These are phyloP conservation scores for Begonia masoniana DNA, from an alignment of 306 rosid species.

Conservation along the genomic window DNA sequence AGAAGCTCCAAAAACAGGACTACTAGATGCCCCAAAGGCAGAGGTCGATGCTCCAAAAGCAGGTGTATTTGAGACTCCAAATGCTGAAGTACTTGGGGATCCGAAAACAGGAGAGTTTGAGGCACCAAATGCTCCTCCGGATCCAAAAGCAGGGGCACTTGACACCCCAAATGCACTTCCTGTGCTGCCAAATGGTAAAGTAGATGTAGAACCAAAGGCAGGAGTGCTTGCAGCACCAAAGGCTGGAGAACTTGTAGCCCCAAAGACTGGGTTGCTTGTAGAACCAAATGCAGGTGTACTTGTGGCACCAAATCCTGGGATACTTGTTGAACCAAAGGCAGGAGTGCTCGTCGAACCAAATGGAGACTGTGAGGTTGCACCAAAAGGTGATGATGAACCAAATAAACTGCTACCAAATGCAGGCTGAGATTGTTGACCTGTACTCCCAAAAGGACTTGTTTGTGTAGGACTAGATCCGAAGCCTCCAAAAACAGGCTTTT, in stretches of 20 bases:
- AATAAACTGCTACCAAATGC: conserved; percentile 80
- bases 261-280: conserved; percentile 14
- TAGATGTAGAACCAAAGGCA: conserved; percentile 57
- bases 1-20: conserved; percentile 71
- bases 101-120: conserved; percentile 37
- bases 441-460: conserved; percentile 64
- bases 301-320: conserved; percentile 20
- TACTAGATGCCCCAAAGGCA: conserved; percentile 45
- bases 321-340: conserved; percentile 18
- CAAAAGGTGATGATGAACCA: conserved; percentile 79
- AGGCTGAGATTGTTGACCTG: conserved; percentile 66
- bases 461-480: conserved; percentile 69
- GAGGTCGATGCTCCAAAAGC: conserved; percentile 46
- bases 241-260: conserved; percentile 8
- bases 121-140: conserved; percentile 65
- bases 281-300: conserved; percentile 23
- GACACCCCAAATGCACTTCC: conserved; percentile 49
- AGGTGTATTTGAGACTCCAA: conserved; percentile 39
- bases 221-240: conserved; percentile 25
- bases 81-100: conserved; percentile 19
- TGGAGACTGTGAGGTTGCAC: conserved; percentile 45
- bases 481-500: conserved; percentile 74
- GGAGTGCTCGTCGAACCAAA: conserved; percentile 36
- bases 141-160: conserved; percentile 51
- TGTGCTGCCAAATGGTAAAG: conserved; percentile 53